Evolutionary conservation across 1,284 basidiomycete species (phyloP).

Genomic region (Irpex sp.): DNA sequence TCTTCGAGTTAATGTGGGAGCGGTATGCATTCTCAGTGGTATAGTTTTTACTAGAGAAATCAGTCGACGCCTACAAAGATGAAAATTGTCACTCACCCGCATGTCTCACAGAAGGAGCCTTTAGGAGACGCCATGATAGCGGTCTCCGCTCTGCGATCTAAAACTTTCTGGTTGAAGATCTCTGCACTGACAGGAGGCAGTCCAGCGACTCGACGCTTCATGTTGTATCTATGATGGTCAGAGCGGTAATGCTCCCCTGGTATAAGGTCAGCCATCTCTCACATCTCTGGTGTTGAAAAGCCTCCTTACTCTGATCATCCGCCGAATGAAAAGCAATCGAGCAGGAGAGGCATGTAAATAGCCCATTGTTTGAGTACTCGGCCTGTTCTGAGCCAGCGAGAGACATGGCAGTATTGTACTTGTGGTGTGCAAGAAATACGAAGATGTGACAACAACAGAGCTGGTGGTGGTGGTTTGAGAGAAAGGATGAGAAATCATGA

Average conservation of each 20-base stretch:
- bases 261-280: constrained; percentile 4
- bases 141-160: constrained; percentile 71
- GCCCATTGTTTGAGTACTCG: constrained; percentile 14
- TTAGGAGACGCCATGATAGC: constrained; percentile 62
- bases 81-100: constrained; percentile 57
- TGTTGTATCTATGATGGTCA: constrained; percentile 97
- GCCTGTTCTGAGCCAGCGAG: constrained; percentile 1
- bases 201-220: constrained; percentile 92
- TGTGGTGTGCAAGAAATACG: not conserved
- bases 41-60: constrained; percentile 74
- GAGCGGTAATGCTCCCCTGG: constrained; percentile 86
- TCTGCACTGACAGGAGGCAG: constrained; percentile 81
- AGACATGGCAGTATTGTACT: constrained; percentile 10
- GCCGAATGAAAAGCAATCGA: constrained; percentile 83
- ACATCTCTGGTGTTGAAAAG: not conserved
- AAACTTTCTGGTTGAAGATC: constrained; percentile 89
- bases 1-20: constrained; percentile 86
- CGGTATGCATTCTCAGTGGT: constrained; percentile 86
- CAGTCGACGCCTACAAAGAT: not conserved
- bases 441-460: not conserved
- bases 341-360: constrained; percentile 92
- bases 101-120: constrained; percentile 69
- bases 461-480: not conserved
- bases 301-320: constrained; percentile 73
- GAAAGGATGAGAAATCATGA: not conserved